These are phyloP conservation scores for Alternaria rosae DNA, from an alignment of 2,329 filamentous ascomycete species.

Conservation along the genomic window DNA sequence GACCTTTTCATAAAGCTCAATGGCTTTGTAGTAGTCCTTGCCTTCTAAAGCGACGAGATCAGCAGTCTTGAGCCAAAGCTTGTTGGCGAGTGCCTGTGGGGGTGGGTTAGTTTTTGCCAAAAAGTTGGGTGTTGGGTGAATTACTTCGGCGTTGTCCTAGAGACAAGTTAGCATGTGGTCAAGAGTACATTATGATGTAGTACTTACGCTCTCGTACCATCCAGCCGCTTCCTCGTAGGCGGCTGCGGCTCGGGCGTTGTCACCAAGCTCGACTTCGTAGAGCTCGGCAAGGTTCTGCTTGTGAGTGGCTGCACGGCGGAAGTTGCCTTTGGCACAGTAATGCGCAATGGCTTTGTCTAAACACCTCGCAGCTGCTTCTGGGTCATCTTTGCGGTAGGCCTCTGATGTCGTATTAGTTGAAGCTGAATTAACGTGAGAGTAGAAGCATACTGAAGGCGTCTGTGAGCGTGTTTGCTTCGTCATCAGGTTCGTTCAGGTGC, in stretches of 20 bases:
- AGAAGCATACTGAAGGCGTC: conserved; percentile 76
- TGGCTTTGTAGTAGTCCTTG: conserved; percentile 70
- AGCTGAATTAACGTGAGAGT: rapidly evolving
- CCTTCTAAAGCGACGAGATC: conserved; percentile 82
- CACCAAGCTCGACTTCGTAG: conserved; percentile 81
- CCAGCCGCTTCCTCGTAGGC: conserved; percentile 85
- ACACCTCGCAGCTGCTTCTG: conserved; percentile 81
- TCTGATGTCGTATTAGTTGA: conserved; percentile 52
- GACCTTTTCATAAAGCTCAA: conserved; percentile 76
- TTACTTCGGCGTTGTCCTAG: conserved; percentile 50
- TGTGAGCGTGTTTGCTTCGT: conserved; percentile 84
- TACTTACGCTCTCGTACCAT: conserved; percentile 74
- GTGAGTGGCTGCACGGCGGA: conserved; percentile 86
- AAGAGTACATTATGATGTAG: neutral
- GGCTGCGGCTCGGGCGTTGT: conserved; percentile 79
- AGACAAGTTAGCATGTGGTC: conserved; percentile 22
- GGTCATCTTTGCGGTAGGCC: conserved; percentile 85
- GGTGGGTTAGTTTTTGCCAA: conserved; percentile 33
- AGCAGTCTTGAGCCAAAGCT: conserved; percentile 89
- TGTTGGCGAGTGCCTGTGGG: conserved; percentile 76
- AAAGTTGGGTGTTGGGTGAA: conserved; percentile 8
- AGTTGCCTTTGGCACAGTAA: conserved; percentile 89
- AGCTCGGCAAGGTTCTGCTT: conserved; percentile 89
- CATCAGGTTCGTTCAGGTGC: conserved; percentile 88
- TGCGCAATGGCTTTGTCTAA: conserved; percentile 81